A percentile compares a stretch with the other conserved stretches of the same genome.
phyloP scores from a whole-genome alignment of 495 filamentous ascomycete genomes.

The Lophiostoma macrostomum region DNA sequence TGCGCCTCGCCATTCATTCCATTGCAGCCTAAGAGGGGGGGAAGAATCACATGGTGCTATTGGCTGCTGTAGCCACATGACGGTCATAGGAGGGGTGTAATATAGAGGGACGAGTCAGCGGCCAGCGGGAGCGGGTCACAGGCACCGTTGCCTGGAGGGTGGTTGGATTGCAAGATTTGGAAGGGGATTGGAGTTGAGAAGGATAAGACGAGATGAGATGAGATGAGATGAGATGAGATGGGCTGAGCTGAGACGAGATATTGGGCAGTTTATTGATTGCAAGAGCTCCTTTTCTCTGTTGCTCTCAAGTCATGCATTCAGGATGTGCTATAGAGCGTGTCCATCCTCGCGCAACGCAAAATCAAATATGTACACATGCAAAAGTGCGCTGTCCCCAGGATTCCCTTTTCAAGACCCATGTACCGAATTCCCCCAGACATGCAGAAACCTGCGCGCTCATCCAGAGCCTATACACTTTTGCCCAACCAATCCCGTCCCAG shows the following conservation, averaged over 20 bases:
- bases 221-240: background rate
- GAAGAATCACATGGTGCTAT: too few relatives aligned
- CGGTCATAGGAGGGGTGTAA: too few relatives aligned
- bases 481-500: slow-evolving; percentile 7
- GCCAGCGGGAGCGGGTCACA: too few relatives aligned
- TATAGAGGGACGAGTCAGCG: too few relatives aligned
- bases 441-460: slow-evolving; percentile 1
- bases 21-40: too few relatives aligned
- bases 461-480: slow-evolving; percentile 12
- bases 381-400: background rate
- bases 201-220: background rate
- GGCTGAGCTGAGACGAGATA: too few relatives aligned
- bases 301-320: too few relatives aligned
- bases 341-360: slow-evolving; percentile 6
- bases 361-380: slow-evolving; percentile 13
- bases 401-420: slow-evolving; percentile 6
- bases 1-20: background rate
- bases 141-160: too few relatives aligned
- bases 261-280: too few relatives aligned
- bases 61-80: too few relatives aligned
- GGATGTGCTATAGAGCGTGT: too few relatives aligned
- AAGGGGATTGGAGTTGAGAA: background rate
- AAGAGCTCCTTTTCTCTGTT: too few relatives aligned
- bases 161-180: background rate
- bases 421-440: slow-evolving; percentile 4